Base-by-base conservation (phyloP, 305 asterid genomes). In the Lippia alba region DNA sequence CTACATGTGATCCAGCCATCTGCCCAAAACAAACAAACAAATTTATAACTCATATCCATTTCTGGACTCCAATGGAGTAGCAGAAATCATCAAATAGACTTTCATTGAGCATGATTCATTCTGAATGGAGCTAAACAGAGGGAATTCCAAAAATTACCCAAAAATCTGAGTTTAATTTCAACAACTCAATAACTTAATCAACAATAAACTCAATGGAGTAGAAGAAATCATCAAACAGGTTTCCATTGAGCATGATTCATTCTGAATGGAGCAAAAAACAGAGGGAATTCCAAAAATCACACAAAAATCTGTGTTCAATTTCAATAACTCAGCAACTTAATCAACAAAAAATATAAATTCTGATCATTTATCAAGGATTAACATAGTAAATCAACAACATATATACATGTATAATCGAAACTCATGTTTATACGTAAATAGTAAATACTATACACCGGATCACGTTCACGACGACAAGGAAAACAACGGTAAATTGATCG, bases 1-100 rank as follows among this genome's bases (percentile, higher is more conserved):
- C 84, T 14, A 75, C 69, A 15, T 82, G 81, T 10, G 54, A 72
- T 19, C 39, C 69, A 58, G 67, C 79, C 81, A 80, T 73, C 79
- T 76, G 70, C 48, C 9, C 73, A 44, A 41, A 61, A 69, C 8
- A 12, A 53, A n/a, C 15, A 70, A 49, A 32, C 59, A 17, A 36
- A 59, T 4, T 39, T 53, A 24, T 24, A 53, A 53, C 12, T 49
- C 4, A 30, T 18, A 49, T 30, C 49, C 50, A 18, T 56, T 34
- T 33, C 48, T 32, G 40, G 18, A 41, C 44, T 72, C 56, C 45
- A 0, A 17, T 24, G 30, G 30, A 5, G 9, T 7, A 19, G 54
- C 54, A 14, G 54, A n/a, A 48, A 36, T 56, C 67, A 9, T 57
- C 3, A n/a, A 36, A 61, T 1, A 46, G 46, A 44, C 24, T 34